phyloP scores from a whole-genome alignment of 2,329 filamentous ascomycete genomes.

The Aspergillus novofumigatus region DNA sequence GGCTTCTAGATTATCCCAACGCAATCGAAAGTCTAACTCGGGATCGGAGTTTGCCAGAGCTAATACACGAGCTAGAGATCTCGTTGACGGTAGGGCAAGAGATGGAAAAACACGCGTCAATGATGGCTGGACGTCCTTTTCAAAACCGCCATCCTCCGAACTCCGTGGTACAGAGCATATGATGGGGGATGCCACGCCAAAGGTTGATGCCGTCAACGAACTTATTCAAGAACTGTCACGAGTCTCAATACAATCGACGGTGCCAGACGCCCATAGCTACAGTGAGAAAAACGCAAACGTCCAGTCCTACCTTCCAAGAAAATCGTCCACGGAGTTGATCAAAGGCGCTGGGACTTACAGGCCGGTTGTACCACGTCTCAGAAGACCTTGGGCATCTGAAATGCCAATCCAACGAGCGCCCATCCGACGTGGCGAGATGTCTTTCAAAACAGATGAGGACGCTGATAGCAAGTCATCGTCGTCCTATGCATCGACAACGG shows the following conservation, averaged over 20 bases:
- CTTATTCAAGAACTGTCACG: conserved; percentile 26
- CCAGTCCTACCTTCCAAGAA: background rate
- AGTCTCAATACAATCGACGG: conserved; percentile 12
- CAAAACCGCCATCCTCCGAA: conserved; percentile 13
- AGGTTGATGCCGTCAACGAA: conserved; percentile 23
- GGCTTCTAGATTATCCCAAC: background rate
- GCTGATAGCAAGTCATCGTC: conserved; percentile 11
- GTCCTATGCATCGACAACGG: conserved; percentile 17
- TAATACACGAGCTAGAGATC: background rate
- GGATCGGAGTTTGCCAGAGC: background rate
- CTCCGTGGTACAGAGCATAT: conserved; percentile 25
- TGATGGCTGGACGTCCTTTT: conserved; percentile 7
- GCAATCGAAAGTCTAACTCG: background rate
- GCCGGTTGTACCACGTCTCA: background rate
- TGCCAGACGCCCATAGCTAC: background rate
- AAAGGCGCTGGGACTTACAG: background rate
- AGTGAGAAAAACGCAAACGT: conserved; percentile 5
- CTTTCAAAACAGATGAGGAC: conserved; percentile 5
- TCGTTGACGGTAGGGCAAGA: background rate
- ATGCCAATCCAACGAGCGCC: conserved; percentile 1
- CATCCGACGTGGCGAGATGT: background rate
- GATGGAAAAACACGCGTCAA: background rate
- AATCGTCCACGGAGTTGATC: background rate
- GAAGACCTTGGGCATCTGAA: conserved; percentile 16
- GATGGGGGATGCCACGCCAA: conserved; percentile 27